Evolutionary conservation across 192 early-diverging fungal species (phyloP).

Genomic region (Backusella luteola): DNA sequence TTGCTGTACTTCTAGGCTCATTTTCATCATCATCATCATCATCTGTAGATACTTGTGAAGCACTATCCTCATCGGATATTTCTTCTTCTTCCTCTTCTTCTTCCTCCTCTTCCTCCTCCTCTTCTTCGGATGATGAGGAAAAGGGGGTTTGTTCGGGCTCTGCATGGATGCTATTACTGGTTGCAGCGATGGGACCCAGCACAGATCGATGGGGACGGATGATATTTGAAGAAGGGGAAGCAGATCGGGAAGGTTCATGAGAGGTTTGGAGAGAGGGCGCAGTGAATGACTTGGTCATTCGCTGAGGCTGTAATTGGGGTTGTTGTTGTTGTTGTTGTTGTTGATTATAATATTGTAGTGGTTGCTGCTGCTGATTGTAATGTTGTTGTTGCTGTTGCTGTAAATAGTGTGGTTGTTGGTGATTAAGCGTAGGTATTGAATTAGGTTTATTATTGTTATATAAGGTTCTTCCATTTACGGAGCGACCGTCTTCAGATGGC

Average conservation of each 20-base stretch:
- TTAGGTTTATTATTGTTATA: constrained; percentile 1
- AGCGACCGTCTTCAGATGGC: neutral
- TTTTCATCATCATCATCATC: neutral
- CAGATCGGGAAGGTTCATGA: neutral
- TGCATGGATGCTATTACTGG: neutral
- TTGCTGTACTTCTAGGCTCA: constrained; percentile 13
- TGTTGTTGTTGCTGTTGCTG: constrained; percentile 6
- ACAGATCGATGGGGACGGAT: neutral
- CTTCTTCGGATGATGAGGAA: neutral
- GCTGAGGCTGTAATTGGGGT: neutral
- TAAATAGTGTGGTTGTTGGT: neutral
- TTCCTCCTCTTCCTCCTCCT: neutral
- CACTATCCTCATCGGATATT: neutral
- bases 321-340: constrained; percentile 1
- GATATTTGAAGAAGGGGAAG: neutral
- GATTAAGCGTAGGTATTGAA: neutral
- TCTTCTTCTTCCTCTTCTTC: neutral
- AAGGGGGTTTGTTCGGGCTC: neutral
- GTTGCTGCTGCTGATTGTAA: neutral
- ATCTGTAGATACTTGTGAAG: neutral
- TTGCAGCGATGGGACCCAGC: neutral
- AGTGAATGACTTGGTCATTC: neutral
- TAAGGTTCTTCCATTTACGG: neutral
- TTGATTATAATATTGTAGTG: neutral
- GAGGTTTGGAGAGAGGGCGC: neutral